Conservation (phyloP, 371 early-diverging fungal genomes). For the Mucor indicus region DNA sequence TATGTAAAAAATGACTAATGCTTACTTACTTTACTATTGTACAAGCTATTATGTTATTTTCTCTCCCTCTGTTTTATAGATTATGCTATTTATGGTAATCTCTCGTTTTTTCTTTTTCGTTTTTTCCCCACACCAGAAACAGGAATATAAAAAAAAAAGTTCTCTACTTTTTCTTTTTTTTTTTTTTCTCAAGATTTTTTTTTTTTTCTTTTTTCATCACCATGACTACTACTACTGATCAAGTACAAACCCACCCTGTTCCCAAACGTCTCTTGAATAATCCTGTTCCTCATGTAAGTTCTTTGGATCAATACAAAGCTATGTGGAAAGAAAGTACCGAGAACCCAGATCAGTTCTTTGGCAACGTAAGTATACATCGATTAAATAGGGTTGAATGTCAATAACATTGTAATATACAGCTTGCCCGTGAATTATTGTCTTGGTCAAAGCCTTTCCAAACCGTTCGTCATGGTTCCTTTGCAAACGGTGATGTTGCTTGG, state of each 20-base stretch:
- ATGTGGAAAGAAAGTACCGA: constrained; percentile 72
- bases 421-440: constrained; percentile 68
- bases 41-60: no score
- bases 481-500: constrained; percentile 84
- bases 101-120: no score
- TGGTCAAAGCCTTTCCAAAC: constrained; percentile 78
- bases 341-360: constrained; percentile 78
- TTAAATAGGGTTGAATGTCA: no score
- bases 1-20: no score
- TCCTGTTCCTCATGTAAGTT: constrained; percentile 64
- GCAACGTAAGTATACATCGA: constrained; percentile 67
- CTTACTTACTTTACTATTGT: no score
- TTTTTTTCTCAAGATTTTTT: no score
- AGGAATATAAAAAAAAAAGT: no score
- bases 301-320: constrained; percentile 69
- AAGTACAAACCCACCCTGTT: constrained; percentile 27
- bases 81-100: no score
- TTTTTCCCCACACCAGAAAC: no score
- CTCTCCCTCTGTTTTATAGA: no score
- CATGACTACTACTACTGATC: constrained; percentile 19
- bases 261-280: constrained; percentile 53
- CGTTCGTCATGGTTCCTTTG: constrained; percentile 61
- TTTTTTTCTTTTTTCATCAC: no score
- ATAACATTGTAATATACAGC: constrained; percentile 17
- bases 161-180: no score